Evolutionary conservation across 768 basidiomycete genomes (phyloP).

Genomic region (Russula dissimulans): DNA sequence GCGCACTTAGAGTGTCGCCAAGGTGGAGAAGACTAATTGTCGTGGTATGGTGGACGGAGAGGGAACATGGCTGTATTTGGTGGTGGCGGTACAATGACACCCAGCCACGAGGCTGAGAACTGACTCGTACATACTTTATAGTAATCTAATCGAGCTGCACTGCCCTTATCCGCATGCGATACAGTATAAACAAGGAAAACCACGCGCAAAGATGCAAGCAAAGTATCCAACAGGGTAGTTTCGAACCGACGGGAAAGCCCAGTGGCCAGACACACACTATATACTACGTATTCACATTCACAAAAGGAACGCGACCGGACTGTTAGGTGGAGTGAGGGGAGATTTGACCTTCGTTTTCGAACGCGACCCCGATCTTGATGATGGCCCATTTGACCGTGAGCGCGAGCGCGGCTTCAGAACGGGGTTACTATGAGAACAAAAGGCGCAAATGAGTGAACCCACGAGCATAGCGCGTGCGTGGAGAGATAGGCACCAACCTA

Average conservation of each 20-base stretch:
- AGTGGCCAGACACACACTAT: neutral
- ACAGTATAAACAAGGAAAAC: neutral
- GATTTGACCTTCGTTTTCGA: conserved; percentile 7
- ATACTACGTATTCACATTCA: conserved; percentile 1
- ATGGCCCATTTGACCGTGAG: conserved; percentile 8
- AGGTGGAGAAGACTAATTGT: neutral
- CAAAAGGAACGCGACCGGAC: conserved; percentile 4
- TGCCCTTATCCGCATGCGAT: neutral
- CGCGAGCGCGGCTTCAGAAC: conserved; percentile 13
- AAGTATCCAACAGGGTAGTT: neutral
- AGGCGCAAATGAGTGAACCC: conserved; percentile 10
- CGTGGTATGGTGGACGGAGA: neutral
- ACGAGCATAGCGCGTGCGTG: conserved; percentile 7
- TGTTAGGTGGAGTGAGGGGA: conserved; percentile 13
- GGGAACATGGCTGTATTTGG: conserved; percentile 14
- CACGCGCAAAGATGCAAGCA: neutral
- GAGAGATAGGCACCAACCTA: conserved; percentile 5
- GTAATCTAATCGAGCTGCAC: conserved; percentile 5
- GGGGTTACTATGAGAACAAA: conserved; percentile 7
- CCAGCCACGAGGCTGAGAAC: conserved; percentile 2
- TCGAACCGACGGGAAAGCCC: neutral
- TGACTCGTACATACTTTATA: neutral
- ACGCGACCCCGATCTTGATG: neutral
- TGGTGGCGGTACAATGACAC: conserved; percentile 7
- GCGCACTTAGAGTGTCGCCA: neutral